A percentile compares a stretch with the other conserved stretches of the same genome.
Evolutionary conservation across 2,329 filamentous ascomycete genomes (phyloP).

Genomic region (Fusarium sarcochroum): DNA sequence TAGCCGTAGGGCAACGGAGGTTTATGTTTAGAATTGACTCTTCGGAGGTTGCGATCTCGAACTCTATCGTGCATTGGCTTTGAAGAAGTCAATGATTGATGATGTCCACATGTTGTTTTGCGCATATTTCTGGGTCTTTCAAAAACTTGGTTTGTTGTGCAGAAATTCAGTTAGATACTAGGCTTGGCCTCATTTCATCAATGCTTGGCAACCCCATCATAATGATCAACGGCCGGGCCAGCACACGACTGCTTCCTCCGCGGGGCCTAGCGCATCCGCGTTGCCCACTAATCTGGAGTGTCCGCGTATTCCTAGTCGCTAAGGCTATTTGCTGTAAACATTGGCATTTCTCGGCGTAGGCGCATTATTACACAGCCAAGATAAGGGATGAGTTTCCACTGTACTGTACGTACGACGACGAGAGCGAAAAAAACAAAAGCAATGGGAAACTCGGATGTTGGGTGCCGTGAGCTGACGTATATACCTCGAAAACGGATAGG

Average conservation of each 20-base stretch:
- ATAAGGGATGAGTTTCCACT: slow-evolving; percentile 1
- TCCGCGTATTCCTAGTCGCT: slow-evolving; percentile 19
- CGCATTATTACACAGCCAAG: slow-evolving; percentile 33
- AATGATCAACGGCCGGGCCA: slow-evolving; percentile 12
- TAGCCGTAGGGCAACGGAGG: background rate
- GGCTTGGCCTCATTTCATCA: slow-evolving; percentile 39
- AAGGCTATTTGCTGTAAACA: background rate
- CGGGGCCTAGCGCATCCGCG: slow-evolving; percentile 29
- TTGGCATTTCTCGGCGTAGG: slow-evolving; percentile 30
- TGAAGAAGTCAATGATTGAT: background rate
- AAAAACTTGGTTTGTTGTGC: slow-evolving; percentile 17
- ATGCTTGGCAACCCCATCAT: slow-evolving; percentile 23
- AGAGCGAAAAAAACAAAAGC: too few species aligned
- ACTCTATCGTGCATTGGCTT: slow-evolving; percentile 1
- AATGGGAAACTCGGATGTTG: slow-evolving; percentile 7
- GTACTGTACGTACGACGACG: slow-evolving; percentile 4
- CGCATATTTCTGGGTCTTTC: too few species aligned
- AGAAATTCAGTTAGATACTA: slow-evolving; percentile 1
- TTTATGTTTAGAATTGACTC: too few species aligned
- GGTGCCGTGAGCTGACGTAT: slow-evolving; percentile 33
- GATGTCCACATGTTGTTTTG: too few species aligned
- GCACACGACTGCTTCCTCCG: slow-evolving; percentile 35
- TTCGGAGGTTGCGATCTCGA: background rate
- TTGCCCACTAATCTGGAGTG: slow-evolving; percentile 11
- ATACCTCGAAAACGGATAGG: slow-evolving; percentile 19